These are phyloP conservation scores for Diaporthe vaccinii DNA, from an alignment of 2,329 filamentous ascomycete species.

Conservation along the genomic window DNA sequence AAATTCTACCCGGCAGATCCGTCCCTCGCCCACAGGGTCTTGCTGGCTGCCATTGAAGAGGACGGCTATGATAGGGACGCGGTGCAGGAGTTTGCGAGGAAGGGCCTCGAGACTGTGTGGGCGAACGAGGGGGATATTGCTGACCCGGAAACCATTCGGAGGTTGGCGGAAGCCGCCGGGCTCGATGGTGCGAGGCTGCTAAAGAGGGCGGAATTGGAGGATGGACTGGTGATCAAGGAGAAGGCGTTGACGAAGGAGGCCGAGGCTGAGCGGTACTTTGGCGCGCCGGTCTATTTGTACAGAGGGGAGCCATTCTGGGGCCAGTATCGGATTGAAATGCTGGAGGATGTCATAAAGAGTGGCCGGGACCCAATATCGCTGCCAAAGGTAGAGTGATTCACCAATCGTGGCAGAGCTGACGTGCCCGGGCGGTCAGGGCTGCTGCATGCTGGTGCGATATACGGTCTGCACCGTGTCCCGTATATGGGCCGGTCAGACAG, in stretches of 20 bases:
- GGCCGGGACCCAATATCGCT: background rate
- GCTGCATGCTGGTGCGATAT: background rate
- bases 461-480: background rate
- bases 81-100: constrained; percentile 7
- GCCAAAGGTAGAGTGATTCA: background rate
- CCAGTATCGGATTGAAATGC: constrained; percentile 4
- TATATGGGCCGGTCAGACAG: background rate
- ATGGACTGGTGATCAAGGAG: background rate
- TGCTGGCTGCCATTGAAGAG: constrained; percentile 22
- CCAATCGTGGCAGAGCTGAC: background rate
- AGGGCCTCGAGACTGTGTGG: constrained; percentile 11
- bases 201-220: constrained; percentile 12
- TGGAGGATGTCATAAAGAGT: constrained; percentile 1
- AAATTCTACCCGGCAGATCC: constrained; percentile 46
- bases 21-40: constrained; percentile 46
- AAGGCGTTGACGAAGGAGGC: background rate
- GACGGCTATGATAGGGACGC: background rate
- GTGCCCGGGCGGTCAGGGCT: background rate
- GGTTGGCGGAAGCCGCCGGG: background rate
- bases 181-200: constrained; percentile 1
- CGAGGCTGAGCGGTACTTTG: background rate
- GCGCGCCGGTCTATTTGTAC: background rate
- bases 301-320: constrained; percentile 8
- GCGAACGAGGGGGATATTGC: constrained; percentile 1
- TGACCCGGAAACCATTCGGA: background rate